Percentiles rank a stretch among this genome's conserved stretches.
phyloP scores from a whole-genome alignment of 345 rosid species.

The Citrus reticulata region DNA sequence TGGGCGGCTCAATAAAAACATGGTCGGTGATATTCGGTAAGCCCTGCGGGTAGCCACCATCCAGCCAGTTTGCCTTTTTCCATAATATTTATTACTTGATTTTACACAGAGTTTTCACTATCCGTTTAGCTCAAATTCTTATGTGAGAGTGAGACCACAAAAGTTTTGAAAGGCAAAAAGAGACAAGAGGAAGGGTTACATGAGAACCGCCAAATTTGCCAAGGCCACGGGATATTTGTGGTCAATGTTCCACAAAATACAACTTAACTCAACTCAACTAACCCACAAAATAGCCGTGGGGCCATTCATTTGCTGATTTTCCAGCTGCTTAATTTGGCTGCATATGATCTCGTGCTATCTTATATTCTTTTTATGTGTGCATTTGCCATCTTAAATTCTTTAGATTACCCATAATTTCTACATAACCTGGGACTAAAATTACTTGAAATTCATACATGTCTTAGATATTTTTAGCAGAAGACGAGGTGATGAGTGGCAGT shows the following conservation, averaged over 20 bases:
- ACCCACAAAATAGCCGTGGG: too few relatives aligned
- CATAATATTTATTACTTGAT: too few relatives aligned
- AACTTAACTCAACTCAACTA: slow-evolving; percentile 3
- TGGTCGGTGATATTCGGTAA: slow-evolving; percentile 1
- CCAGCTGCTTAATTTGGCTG: neutral
- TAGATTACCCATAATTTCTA: too few relatives aligned
- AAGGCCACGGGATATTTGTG: slow-evolving; percentile 53
- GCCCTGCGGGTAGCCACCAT: neutral
- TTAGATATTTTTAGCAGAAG: slow-evolving; percentile 21
- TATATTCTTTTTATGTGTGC: too few relatives aligned
- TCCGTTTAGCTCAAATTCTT: neutral
- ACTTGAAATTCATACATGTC: too few relatives aligned
- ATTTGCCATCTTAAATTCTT: too few relatives aligned
- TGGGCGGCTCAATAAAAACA: slow-evolving; percentile 2
- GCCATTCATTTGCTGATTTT: neutral
- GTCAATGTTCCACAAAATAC: slow-evolving; percentile 18
- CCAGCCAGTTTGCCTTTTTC: neutral
- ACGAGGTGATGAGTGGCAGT: slow-evolving; percentile 6
- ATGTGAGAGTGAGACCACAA: neutral
- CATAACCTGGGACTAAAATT: too few relatives aligned
- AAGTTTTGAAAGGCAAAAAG: neutral
- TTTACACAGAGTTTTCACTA: neutral
- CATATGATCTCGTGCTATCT: neutral
- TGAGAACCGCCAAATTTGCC: slow-evolving; percentile 68
- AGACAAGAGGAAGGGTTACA: slow-evolving; percentile 32